phyloP scores from a whole-genome alignment of 768 basidiomycete genomes.

The Suillus clintonianus region DNA sequence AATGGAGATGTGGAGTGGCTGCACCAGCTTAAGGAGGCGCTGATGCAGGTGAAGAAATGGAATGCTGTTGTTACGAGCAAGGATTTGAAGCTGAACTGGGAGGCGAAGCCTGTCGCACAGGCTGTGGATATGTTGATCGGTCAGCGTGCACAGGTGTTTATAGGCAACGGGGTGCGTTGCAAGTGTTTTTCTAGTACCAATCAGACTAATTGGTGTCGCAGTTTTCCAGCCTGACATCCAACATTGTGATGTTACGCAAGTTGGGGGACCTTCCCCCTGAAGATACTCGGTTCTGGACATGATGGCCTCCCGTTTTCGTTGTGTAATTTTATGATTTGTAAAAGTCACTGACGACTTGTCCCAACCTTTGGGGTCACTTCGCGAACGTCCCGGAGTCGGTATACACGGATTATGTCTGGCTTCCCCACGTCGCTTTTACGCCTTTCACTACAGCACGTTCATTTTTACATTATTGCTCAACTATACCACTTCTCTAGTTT shows the following conservation, averaged over 20 bases:
- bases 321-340: background rate
- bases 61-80: conserved; percentile 52
- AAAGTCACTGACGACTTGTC: background rate
- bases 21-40: conserved; percentile 41
- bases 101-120: conserved; percentile 58
- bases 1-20: conserved; percentile 59
- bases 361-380: background rate
- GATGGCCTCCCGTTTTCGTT: background rate
- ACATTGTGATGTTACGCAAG: conserved; percentile 47
- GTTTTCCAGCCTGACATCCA: conserved; percentile 53
- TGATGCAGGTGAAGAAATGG: conserved; percentile 44
- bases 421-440: background rate
- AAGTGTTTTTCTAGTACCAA: background rate
- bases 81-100: conserved; percentile 53
- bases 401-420: background rate
- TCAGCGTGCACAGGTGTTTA: conserved; percentile 60
- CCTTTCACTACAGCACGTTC: background rate
- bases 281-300: conserved; percentile 44
- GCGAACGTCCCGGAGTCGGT: background rate
- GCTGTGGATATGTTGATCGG: conserved; percentile 71
- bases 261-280: conserved; percentile 35
- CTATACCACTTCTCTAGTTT: background rate
- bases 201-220: conserved; percentile 17
- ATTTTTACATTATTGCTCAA: background rate
- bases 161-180: conserved; percentile 69